Evolutionary conservation across 768 basidiomycete species (phyloP).

Genomic region (Chlorophyllum brunneum): DNA sequence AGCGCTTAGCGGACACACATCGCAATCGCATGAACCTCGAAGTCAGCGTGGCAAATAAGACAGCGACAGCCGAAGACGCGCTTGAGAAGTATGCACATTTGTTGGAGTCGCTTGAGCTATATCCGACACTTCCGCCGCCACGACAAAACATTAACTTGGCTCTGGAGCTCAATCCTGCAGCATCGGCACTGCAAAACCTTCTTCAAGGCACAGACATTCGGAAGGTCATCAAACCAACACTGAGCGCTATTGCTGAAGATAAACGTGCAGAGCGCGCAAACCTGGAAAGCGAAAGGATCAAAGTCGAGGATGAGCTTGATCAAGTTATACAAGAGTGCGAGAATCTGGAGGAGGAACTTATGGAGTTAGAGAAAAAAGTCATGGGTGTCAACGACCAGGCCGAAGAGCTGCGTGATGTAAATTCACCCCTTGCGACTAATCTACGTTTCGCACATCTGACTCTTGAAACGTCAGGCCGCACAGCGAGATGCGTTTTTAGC

Average conservation of each 20-base stretch:
- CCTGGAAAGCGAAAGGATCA: conserved; percentile 75
- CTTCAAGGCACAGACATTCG: conserved; percentile 68
- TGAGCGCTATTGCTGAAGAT: conserved; percentile 66
- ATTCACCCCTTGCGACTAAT: conserved; percentile 7
- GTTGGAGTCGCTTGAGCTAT: conserved; percentile 71
- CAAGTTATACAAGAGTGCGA: conserved; percentile 74
- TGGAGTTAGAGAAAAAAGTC: conserved; percentile 71
- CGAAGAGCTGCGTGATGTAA: conserved; percentile 77
- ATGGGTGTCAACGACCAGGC: conserved; percentile 68
- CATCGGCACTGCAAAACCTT: conserved; percentile 65
- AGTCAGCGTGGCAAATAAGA: conserved; percentile 76
- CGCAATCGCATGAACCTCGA: conserved; percentile 76
- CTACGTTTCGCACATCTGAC: conserved; percentile 8
- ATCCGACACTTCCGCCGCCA: conserved; percentile 69
- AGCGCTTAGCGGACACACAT: conserved; percentile 72
- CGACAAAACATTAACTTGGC: conserved; percentile 72
- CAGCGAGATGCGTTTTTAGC: conserved; percentile 72
- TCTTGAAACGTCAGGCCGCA: conserved; percentile 47
- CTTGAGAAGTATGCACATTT: conserved; percentile 75
- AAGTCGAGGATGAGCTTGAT: conserved; percentile 81
- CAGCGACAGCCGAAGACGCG: conserved; percentile 77
- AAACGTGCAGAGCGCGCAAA: conserved; percentile 66
- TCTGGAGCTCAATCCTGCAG: conserved; percentile 77
- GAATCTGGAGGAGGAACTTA: conserved; percentile 74
- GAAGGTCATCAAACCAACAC: conserved; percentile 71